Evolutionary conservation across 2,329 filamentous ascomycete species (phyloP).

Genomic region (Ophiostoma sp.): DNA sequence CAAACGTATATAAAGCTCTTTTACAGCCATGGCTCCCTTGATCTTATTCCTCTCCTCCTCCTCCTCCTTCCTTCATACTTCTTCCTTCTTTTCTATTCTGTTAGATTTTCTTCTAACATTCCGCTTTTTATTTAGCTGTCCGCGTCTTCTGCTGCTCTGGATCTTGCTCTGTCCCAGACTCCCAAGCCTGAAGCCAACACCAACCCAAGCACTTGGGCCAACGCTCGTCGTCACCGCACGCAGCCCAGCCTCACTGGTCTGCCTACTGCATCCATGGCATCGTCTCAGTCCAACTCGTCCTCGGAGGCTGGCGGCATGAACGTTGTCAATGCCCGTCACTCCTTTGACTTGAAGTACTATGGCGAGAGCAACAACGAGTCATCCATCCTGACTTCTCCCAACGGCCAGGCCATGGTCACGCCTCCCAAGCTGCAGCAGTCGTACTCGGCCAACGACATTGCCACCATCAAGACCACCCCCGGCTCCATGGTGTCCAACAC

Average conservation of each 20-base stretch:
- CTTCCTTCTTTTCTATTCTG: neutral
- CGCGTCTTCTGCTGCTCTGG: slow-evolving; percentile 72
- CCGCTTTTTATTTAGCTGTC: slow-evolving; percentile 55
- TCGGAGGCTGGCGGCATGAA: slow-evolving; percentile 45
- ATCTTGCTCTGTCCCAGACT: slow-evolving; percentile 45
- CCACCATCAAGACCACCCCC: slow-evolving; percentile 70
- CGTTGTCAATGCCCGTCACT: slow-evolving; percentile 51
- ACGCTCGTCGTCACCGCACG: slow-evolving; percentile 63
- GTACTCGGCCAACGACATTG: slow-evolving; percentile 84
- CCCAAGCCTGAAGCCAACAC: slow-evolving; percentile 40
- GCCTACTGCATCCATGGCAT: slow-evolving; percentile 29
- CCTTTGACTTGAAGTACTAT: slow-evolving; percentile 52
- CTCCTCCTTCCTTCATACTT: neutral
- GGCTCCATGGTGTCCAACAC: slow-evolving; percentile 42
- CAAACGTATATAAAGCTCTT: neutral
- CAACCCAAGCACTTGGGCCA: slow-evolving; percentile 52
- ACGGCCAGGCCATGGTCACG: slow-evolving; percentile 52
- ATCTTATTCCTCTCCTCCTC: neutral
- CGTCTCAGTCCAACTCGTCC: slow-evolving; percentile 34
- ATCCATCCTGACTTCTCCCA: slow-evolving; percentile 43
- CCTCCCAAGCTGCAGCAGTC: slow-evolving; percentile 77
- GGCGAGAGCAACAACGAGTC: slow-evolving; percentile 42
- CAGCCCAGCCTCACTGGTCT: slow-evolving; percentile 54
- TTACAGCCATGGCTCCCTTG: neutral
- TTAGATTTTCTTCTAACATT: neutral